These are phyloP conservation scores for Tuber borchii DNA, from an alignment of 495 filamentous ascomycete genomes.

Conservation along the genomic window DNA sequence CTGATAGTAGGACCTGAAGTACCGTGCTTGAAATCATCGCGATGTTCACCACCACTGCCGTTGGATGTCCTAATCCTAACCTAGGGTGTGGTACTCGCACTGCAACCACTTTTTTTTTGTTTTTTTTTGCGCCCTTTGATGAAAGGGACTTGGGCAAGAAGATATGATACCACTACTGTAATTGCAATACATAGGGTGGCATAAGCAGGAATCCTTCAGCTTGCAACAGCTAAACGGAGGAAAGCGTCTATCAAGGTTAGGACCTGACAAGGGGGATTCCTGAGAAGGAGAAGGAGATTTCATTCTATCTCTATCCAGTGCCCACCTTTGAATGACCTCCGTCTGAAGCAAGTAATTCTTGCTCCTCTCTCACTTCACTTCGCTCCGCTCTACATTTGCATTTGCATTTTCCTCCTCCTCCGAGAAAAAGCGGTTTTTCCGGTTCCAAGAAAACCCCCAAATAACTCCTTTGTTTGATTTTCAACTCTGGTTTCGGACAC, in stretches of 20 bases:
- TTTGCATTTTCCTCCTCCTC: background rate
- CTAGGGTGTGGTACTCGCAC: background rate
- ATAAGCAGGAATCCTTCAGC: background rate
- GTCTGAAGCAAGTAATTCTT: background rate
- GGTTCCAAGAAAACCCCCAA: background rate
- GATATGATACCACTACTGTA: too few relatives aligned
- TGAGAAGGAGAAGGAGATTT: background rate
- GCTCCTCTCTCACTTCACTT: background rate
- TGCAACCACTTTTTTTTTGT: background rate
- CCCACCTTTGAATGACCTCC: background rate
- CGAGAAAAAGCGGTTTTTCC: background rate
- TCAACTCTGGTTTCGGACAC: background rate
- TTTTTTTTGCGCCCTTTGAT: background rate
- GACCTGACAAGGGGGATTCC: background rate
- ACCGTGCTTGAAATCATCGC: background rate
- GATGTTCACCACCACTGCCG: background rate
- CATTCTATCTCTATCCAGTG: background rate
- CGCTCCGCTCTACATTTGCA: too few relatives aligned
- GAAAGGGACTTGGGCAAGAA: background rate
- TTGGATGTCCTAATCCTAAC: background rate
- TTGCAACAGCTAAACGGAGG: background rate
- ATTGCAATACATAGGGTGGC: background rate
- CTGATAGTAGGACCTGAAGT: background rate
- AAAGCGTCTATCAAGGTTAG: background rate
- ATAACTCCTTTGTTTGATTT: background rate